A percentile compares a stretch with the other conserved stretches of the same genome.
Conservation (phyloP, 2,329 filamentous ascomycete genomes). For the Epichloe baconii region DNA sequence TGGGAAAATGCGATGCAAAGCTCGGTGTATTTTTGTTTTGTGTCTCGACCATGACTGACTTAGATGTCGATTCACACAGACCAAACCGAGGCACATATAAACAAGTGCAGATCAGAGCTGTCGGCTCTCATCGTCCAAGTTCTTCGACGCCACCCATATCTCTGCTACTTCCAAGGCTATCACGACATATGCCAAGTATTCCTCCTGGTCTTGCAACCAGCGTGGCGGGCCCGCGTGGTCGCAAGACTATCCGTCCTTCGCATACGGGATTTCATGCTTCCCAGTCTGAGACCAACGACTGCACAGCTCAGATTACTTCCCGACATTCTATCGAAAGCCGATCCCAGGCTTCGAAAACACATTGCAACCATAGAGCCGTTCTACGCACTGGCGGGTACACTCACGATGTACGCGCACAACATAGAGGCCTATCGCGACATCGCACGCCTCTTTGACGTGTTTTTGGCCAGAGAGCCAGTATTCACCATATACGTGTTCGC, state of each 20-base stretch:
- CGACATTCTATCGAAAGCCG: slow-evolving; percentile 60
- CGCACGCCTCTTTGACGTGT: slow-evolving; percentile 79
- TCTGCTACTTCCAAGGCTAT: slow-evolving; percentile 97
- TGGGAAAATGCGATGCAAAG: not conserved
- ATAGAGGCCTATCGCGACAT: slow-evolving; percentile 84
- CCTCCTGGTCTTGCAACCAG: slow-evolving; percentile 64
- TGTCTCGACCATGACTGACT: not conserved
- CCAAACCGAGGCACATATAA: slow-evolving; percentile 55
- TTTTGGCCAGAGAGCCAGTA: slow-evolving; percentile 76
- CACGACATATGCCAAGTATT: slow-evolving; percentile 97
- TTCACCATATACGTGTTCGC: slow-evolving; percentile 88
- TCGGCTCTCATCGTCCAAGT: slow-evolving; percentile 69
- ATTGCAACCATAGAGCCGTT: slow-evolving; percentile 72
- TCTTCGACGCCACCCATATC: slow-evolving; percentile 65
- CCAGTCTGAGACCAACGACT: slow-evolving; percentile 66
- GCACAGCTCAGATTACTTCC: slow-evolving; percentile 80
- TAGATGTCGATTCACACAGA: slow-evolving; percentile 30
- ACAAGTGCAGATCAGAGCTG: slow-evolving; percentile 60
- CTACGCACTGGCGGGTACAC: slow-evolving; percentile 82
- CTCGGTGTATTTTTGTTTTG: not conserved
- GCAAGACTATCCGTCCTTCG: slow-evolving; percentile 76
- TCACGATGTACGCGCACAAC: slow-evolving; percentile 95
- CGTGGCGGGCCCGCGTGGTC: slow-evolving; percentile 48
- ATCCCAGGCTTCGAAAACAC: slow-evolving; percentile 60
- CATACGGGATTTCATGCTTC: slow-evolving; percentile 96